Conservation (phyloP, 2,329 filamentous ascomycete genomes). For the Xylaria sp. region DNA sequence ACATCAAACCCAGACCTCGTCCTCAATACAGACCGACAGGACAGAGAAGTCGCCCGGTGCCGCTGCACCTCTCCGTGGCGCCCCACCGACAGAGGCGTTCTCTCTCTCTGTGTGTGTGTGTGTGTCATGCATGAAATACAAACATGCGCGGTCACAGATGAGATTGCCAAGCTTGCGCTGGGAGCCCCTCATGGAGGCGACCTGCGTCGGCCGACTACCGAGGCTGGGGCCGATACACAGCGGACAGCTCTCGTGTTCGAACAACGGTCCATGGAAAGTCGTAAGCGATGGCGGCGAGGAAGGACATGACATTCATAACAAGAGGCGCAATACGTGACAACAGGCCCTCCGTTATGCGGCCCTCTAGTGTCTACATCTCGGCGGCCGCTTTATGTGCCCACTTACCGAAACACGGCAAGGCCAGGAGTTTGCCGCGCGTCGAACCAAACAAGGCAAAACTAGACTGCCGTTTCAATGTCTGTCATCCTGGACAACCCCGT, state of each 20-base stretch:
- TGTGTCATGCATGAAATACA: constrained; percentile 6
- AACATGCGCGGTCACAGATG: constrained; percentile 3
- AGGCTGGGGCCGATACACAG: constrained; percentile 1
- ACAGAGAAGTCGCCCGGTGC: constrained; percentile 29
- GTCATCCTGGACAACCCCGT: constrained; percentile 20
- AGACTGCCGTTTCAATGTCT: constrained; percentile 30
- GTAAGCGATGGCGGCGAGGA: neutral
- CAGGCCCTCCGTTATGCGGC: constrained; percentile 13
- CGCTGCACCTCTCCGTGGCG: constrained; percentile 9
- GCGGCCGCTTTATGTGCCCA: constrained; percentile 23
- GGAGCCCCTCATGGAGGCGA: constrained; percentile 4
- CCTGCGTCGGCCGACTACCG: constrained; percentile 3
- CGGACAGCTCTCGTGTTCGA: neutral
- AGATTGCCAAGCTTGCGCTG: constrained; percentile 23
- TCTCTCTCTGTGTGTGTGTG: constrained; percentile 12
- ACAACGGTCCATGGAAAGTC: neutral
- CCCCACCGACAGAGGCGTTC: constrained; percentile 14
- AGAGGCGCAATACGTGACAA: neutral
- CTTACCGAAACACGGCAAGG: constrained; percentile 25
- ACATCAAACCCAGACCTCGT: constrained; percentile 43
- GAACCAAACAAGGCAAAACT: constrained; percentile 33
- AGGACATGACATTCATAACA: neutral
- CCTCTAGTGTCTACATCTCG: constrained; percentile 31
- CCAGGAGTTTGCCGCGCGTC: constrained; percentile 28
- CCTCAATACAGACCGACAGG: constrained; percentile 25